A percentile compares a stretch with the other conserved stretches of the same genome.
Conservation (phyloP, 2,329 filamentous ascomycete genomes). For the Xylariaceae sp. region DNA sequence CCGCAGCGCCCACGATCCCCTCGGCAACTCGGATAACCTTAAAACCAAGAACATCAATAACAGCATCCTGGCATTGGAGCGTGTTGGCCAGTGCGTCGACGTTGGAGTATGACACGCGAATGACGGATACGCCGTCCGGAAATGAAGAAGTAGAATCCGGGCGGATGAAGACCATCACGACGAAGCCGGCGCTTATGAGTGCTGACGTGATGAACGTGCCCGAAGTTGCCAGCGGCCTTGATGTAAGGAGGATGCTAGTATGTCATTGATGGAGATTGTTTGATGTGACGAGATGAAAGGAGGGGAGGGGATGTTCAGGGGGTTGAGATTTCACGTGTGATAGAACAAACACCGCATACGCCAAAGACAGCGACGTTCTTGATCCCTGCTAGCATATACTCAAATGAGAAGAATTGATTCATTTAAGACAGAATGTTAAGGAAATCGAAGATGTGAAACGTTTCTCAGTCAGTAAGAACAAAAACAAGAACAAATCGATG, state of each 20-base stretch:
- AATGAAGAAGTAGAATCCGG: slow-evolving; percentile 21
- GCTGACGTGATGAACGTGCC: slow-evolving; percentile 27
- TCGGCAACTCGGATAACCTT: slow-evolving; percentile 18
- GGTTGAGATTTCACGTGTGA: background rate
- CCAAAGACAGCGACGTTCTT: slow-evolving; percentile 28
- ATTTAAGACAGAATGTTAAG: background rate
- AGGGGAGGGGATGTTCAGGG: background rate
- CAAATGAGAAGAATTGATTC: background rate
- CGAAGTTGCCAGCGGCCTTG: slow-evolving; percentile 30
- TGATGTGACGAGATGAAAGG: background rate
- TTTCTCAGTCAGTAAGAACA: too few relatives aligned
- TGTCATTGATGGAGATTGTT: too few relatives aligned
- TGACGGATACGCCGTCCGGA: slow-evolving; percentile 19
- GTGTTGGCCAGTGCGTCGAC: slow-evolving; percentile 21
- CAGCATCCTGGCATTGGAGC: slow-evolving; percentile 29
- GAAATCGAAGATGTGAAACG: background rate
- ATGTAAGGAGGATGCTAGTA: background rate
- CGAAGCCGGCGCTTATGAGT: slow-evolving; percentile 23
- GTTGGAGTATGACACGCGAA: slow-evolving; percentile 22
- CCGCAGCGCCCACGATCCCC: slow-evolving; percentile 30
- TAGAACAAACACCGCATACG: slow-evolving; percentile 10
- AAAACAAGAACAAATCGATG: too few relatives aligned
- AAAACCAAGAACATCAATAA: slow-evolving; percentile 26
- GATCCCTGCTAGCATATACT: slow-evolving; percentile 10
- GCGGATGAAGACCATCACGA: slow-evolving; percentile 26